Base-by-base conservation (phyloP, 495 filamentous ascomycete genomes). In the Trichoderma virens region DNA sequence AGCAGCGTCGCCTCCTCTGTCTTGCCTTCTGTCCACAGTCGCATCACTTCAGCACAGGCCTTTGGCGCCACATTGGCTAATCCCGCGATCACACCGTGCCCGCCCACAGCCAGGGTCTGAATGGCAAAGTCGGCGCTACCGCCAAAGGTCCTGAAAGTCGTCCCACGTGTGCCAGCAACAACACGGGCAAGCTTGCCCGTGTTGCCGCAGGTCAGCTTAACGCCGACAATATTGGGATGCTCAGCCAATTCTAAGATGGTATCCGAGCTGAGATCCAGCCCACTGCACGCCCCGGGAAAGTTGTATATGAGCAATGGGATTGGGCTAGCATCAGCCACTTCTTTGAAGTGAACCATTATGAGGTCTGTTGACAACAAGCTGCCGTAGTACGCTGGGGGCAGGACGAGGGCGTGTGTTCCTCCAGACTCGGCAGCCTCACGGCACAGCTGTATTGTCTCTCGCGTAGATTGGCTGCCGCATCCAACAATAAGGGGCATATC, bases 161-260 rank as follows among this genome's bases (percentile, higher is more conserved):
- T 75, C 5, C 79, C 79, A 66, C 71, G 71, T 11, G 72, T 73
- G 28, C 81, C 83, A 27, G 86, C 86, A 3, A 88, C 88, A 62
- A 96, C 76, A 60, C 91, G 84, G n/a, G 89, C 90, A 67, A 95
- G 74, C 74, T 93, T 95, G 45, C 90, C 91, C 5, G 89, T 93
- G 74, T 93, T 92, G 25, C 89, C 91, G 67, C 90, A 93, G 7
- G 91, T 93, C 76, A 95, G 90, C 76, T 93, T 93, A 25, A 90
- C 90, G 54, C 91, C 90, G 63, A 89, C 80, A 68, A 95, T 84
- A 65, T 91, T 89, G 45, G 88, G 83, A 67, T 93, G 88, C 65
- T 87, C 76, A 1, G 88, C 87, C 62, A 95, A 81, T 64, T 81
- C 75, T 69, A 93, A 85, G 67, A 93, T 84, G 59, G 90, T 80